Conservation (phyloP, 805 yeast species). For the Monosporozyma aerobia region DNA sequence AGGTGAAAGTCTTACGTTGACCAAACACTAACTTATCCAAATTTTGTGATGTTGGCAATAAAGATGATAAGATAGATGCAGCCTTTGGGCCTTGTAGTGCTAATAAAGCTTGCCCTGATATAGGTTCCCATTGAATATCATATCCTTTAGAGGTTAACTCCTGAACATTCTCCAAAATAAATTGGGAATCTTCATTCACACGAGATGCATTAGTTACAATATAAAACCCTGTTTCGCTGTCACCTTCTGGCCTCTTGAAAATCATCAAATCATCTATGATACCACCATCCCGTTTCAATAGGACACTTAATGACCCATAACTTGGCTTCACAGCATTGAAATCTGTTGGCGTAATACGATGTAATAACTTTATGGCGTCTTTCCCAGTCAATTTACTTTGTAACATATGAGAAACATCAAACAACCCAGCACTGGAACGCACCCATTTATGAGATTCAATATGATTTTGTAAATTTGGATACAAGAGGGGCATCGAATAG, state of each 20-base stretch:
- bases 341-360: conserved; percentile 84
- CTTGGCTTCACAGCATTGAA: conserved; percentile 46
- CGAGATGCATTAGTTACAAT: conserved; percentile 97
- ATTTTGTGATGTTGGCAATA: conserved; percentile 37
- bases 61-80: conserved; percentile 51
- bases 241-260: conserved; percentile 47
- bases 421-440: conserved; percentile 75
- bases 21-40: conserved; percentile 68
- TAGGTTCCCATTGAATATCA: conserved; percentile 33
- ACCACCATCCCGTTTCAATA: conserved; percentile 70
- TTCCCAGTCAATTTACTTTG: conserved; percentile 75
- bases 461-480: conserved; percentile 67
- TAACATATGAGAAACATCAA: conserved; percentile 96
- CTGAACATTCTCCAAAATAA: conserved; percentile 45
- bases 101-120: conserved; percentile 60
- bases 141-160: conserved; percentile 16
- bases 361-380: conserved; percentile 56
- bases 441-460: conserved; percentile 95
- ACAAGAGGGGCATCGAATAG: conserved; percentile 89
- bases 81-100: conserved; percentile 94
- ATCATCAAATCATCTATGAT: conserved; percentile 90
- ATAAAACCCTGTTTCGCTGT: conserved; percentile 53
- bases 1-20: conserved; percentile 35
- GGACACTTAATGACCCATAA: conserved; percentile 66
- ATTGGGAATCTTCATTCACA: conserved; percentile 66